Base-by-base conservation (phyloP, 768 basidiomycete species). In the Neoboletus brunneissimus region DNA sequence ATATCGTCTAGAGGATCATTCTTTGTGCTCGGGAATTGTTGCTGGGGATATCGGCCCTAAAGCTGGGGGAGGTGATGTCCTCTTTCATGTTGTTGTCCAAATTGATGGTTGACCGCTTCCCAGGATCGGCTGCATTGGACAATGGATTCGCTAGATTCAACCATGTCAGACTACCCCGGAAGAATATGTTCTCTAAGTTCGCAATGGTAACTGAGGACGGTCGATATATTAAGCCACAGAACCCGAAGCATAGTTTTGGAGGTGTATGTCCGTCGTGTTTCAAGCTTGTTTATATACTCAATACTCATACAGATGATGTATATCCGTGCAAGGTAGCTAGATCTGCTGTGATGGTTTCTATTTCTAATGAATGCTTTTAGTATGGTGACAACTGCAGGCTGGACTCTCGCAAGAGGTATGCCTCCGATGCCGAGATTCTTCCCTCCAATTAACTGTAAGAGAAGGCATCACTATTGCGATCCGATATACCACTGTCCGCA, bases 141-240 rank as follows among this genome's bases (percentile, higher is more conserved):
- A 84, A 89, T 55, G 89, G 89, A 3, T 91, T 81, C 57, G 86
- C 83, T 8, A 76, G 79, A 18, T 89, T 89, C 56, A 67, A 84
- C 58, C 85, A 77, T 58, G 79, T 88, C 45, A 79, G 84, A 10
- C 84, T 89, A 49, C 86, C 88, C 1, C 80, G 83, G 48, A 80
- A 79, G 55, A 75, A 87, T 43, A 90, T 92, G 88, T 80, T 91
- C 6, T 86, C 84, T 42, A 84, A 82, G 51, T 91, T 89, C 58
- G 85, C 89, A 1, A 78, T 78, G 46, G 85, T 91, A 41, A 86
- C 86, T 0, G 73, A 82, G 31, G 83, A 82, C 0, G 87, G 87
- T 3, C 68, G 72, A 56, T 92, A 91, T 62, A 62, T 84, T 25
- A 75, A 79, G 58, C 88, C 89, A 18, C 83, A 82, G 32, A 89